Evolutionary conservation across 176 grass and related monocot species (phyloP).

Genomic region (bread wheat (Triticum aestivum)): IWGSC_CS_RefSeq_v2.1 NC_057801.1:168389620-168390119

Average conservation of each 20-base stretch:
- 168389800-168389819: slow-evolving; percentile 64
- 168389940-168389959: neutral
- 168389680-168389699: too few relatives aligned
- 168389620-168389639: too few relatives aligned
- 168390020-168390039: neutral
- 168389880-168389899: neutral
- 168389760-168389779: neutral
- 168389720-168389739: too few relatives aligned
- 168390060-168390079: neutral
- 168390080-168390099: neutral
- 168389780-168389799: neutral
- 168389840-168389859: slow-evolving; percentile 73
- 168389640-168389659: too few relatives aligned
- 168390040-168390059: neutral
- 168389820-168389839: slow-evolving; percentile 52
- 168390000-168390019: neutral
- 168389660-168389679: too few relatives aligned
- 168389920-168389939: neutral
- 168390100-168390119: neutral
- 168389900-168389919: neutral
- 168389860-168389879: slow-evolving; percentile 72
- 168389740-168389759: neutral
- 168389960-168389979: neutral
- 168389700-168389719: too few relatives aligned
- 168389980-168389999: neutral